These are phyloP conservation scores for Rhodosporidiobolus sp. DNA, from an alignment of 768 basidiomycete species.

Conservation along the genomic window DNA sequence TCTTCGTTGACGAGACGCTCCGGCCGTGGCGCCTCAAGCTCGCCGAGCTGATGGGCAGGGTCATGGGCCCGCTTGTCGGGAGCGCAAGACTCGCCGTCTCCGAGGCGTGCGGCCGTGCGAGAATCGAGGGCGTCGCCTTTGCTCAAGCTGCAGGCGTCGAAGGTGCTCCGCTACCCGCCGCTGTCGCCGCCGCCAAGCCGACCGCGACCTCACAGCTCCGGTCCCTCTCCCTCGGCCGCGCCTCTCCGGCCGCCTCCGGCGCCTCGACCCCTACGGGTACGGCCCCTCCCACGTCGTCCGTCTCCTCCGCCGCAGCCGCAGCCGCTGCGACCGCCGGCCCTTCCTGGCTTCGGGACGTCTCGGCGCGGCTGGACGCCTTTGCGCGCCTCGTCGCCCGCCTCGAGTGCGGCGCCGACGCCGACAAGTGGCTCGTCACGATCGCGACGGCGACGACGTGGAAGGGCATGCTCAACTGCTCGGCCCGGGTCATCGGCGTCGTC, in stretches of 20 bases:
- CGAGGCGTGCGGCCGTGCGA: slow-evolving; percentile 10
- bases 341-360: slow-evolving; percentile 38
- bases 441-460: slow-evolving; percentile 42
- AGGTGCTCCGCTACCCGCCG: neutral
- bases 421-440: slow-evolving; percentile 43
- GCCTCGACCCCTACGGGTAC: neutral
- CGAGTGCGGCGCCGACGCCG: slow-evolving; percentile 34
- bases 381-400: slow-evolving; percentile 34
- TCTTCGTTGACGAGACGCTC: slow-evolving; percentile 42
- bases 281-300: neutral
- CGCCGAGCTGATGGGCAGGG: slow-evolving; percentile 38
- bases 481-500: slow-evolving; percentile 16
- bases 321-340: slow-evolving; percentile 18
- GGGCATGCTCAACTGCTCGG: slow-evolving; percentile 40
- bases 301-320: neutral
- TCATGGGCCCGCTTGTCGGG: slow-evolving; percentile 42
- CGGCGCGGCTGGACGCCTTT: slow-evolving; percentile 32
- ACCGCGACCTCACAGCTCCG: slow-evolving; percentile 20
- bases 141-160: slow-evolving; percentile 6
- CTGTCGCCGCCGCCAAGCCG: neutral
- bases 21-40: slow-evolving; percentile 43
- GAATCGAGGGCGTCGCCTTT: slow-evolving; percentile 5
- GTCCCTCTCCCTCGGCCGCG: slow-evolving; percentile 30
- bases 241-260: neutral
- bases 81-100: slow-evolving; percentile 25